These are phyloP conservation scores for Sanghuangporus weigelae DNA, from an alignment of 1,284 basidiomycete genomes.

Conservation along the genomic window DNA sequence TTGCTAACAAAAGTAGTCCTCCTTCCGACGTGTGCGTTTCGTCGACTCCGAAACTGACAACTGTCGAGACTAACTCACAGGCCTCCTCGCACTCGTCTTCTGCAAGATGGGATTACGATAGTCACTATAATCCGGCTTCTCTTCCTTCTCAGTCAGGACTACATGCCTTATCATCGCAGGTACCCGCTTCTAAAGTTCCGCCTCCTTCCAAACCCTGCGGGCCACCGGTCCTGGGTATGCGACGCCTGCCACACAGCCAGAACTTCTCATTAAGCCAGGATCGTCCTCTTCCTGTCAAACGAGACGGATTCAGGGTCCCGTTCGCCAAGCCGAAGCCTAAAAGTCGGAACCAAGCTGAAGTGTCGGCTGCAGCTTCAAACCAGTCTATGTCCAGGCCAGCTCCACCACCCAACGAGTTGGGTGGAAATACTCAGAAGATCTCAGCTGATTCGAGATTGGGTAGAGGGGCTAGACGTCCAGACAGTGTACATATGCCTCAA, in stretches of 20 bases:
- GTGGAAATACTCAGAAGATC: too few species aligned
- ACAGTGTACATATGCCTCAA: too few species aligned
- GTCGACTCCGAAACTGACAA: not conserved
- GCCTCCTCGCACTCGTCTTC: not conserved
- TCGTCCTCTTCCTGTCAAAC: constrained; percentile 6
- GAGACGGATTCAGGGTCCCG: constrained; percentile 11
- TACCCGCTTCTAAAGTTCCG: not conserved
- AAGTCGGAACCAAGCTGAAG: too few species aligned
- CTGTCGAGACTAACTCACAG: not conserved
- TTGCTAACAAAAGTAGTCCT: not conserved
- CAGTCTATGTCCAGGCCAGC: too few species aligned
- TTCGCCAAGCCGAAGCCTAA: constrained; percentile 3
- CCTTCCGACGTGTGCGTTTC: not conserved
- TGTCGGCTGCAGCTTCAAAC: too few species aligned
- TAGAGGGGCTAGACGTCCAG: too few species aligned
- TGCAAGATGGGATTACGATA: not conserved
- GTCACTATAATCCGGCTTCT: not conserved
- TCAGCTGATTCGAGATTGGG: too few species aligned
- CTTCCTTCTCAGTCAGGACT: not conserved
- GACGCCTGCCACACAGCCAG: constrained; percentile 2
- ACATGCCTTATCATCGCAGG: not conserved
- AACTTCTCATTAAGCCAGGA: not conserved
- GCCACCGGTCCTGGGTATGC: constrained; percentile 13
- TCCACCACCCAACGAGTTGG: too few species aligned
- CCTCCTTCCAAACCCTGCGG: not conserved